Conservation (phyloP, 2,329 filamentous ascomycete genomes). For the Neonectria faginata region DNA sequence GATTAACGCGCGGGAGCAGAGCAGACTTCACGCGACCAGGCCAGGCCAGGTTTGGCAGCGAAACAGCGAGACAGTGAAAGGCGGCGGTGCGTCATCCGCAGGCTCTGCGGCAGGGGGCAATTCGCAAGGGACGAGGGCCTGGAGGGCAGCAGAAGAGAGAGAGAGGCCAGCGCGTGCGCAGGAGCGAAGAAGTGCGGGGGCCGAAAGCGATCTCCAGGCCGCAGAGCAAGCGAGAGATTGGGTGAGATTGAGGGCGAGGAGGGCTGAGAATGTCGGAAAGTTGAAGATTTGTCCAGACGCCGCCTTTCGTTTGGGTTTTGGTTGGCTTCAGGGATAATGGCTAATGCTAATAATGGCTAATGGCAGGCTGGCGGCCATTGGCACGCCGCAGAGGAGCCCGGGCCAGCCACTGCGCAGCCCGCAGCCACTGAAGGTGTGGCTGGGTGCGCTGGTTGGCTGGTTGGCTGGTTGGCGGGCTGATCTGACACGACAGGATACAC, state of each 20-base stretch:
- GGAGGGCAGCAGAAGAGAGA: conserved; percentile 23
- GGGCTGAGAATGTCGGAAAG: conserved; percentile 42
- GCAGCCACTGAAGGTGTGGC: conserved; percentile 17
- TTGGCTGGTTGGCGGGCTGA: conserved; percentile 7
- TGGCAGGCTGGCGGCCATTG: conserved; percentile 20
- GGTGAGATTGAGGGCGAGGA: conserved; percentile 36
- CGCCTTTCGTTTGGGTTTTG: conserved; percentile 34
- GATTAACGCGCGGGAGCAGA: conserved; percentile 42
- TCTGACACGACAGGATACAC: conserved; percentile 20
- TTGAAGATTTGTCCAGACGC: conserved; percentile 44
- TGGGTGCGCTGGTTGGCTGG: background rate
- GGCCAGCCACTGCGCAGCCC: conserved; percentile 28
- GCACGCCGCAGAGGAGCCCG: conserved; percentile 20
- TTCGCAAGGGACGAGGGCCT: conserved; percentile 32
- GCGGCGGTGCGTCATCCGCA: conserved; percentile 43
- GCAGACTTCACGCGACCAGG: conserved; percentile 56
- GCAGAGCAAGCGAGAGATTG: conserved; percentile 34
- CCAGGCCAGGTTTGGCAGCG: conserved; percentile 37
- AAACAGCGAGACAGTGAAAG: conserved; percentile 25
- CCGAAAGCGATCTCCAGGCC: conserved; percentile 36
- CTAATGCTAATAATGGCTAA: conserved; percentile 9
- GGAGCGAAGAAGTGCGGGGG: conserved; percentile 30
- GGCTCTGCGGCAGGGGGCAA: conserved; percentile 38
- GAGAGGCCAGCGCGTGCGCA: conserved; percentile 31
- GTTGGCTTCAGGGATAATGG: conserved; percentile 46